Evolutionary conservation across 352 stramenopile genomes (phyloP), one percentile per base, ranked within the genome.

Genomic region (Globisporangium okanoganense): DNA sequence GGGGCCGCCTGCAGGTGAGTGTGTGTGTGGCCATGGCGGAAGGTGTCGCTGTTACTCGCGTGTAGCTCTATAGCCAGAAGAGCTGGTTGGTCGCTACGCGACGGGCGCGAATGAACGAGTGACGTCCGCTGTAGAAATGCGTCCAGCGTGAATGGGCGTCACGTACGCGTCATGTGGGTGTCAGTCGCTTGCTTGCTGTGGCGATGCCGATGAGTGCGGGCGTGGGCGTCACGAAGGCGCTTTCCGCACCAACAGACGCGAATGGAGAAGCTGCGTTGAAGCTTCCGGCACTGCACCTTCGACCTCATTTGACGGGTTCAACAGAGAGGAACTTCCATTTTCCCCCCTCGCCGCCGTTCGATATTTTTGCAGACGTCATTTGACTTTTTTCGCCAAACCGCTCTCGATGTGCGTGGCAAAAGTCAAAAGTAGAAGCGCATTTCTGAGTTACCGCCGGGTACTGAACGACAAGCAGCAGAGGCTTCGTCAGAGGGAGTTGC

Each of bases 211-310:
- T 12, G 45, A 31, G 47, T 18, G 25, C 16, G 16, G 47, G n/a
- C 27, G 10, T n/a, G n/a, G n/a, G n/a, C n/a, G 13, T 31, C 13
- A 16, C 22, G 24, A 12, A 8, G 12, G 47, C 14, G 45, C 20
- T 7, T 54, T 40, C 47, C 16, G 14, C 47, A 20, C n/a, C 47
- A 54, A 54, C 47, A 54, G 25, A 54, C 25, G 31, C 14, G 47
- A 22, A 25, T n/a, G 16, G 6, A 7, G 47, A 54, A 54, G 47
- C 47, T 38, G 27, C 48, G 16, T 25, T 12, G 48, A 54, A 54
- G 48, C 48, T 54, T 54, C 48, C 27, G 8, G 48, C 48, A 53
- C 12, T 6, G 48, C 48, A 18, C 20, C 43, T 18, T 33, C 29
- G 29, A n/a, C n/a, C n/a, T n/a, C n/a, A n/a, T n/a, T n/a, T n/a